Evolutionary conservation across 306 rosid species (phyloP).

Genomic region (Cucurbita moschata): DNA sequence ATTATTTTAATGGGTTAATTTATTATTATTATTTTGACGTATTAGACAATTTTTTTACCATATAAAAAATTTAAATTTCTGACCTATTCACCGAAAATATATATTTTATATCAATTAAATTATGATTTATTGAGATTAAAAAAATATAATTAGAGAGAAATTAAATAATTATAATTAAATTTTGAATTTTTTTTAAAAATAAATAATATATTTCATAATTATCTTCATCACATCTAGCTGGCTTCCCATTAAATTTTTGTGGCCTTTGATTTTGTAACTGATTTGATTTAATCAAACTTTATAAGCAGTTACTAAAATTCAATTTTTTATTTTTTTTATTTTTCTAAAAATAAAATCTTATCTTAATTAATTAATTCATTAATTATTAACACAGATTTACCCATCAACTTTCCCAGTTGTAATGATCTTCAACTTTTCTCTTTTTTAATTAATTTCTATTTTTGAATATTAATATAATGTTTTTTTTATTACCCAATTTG

Average conservation of each 20-base stretch:
- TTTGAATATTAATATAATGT: background rate
- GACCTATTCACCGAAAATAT: too few species aligned
- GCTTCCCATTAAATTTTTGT: background rate
- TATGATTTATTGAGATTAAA: background rate
- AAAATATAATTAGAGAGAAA: background rate
- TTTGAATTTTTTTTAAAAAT: background rate
- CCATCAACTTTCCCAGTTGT: background rate
- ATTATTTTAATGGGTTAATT: too few species aligned
- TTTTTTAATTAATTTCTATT: too few species aligned
- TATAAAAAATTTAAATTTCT: too few species aligned
- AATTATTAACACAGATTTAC: background rate
- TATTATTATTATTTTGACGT: background rate
- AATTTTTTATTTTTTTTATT: too few species aligned
- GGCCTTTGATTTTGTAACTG: conserved; percentile 2
- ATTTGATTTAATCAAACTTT: conserved; percentile 3
- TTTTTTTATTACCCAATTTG: background rate
- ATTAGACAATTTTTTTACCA: too few species aligned
- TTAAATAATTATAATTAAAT: background rate
- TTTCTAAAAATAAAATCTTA: background rate
- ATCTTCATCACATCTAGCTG: background rate
- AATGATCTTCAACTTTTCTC: background rate
- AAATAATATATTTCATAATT: background rate
- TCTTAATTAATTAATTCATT: background rate
- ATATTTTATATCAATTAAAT: background rate
- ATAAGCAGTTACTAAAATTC: background rate